Evolutionary conservation across 345 rosid species (phyloP).

Genomic region (Arabidopsis thaliana): TAIR10.1 NC_003076.8:18266001-18266500

Average conservation of each 20-base stretch:
- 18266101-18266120: not conserved
- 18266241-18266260: constrained; percentile 91
- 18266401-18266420: constrained; percentile 91
- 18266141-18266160: not conserved
- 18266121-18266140: not conserved
- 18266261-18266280: constrained; percentile 71
- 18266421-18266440: constrained; percentile 59
- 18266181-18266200: constrained; percentile 33
- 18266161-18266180: constrained; percentile 3
- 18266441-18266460: constrained; percentile 9
- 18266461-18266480: constrained; percentile 21
- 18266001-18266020: not conserved
- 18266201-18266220: constrained; percentile 90
- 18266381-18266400: constrained; percentile 87
- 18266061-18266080: not conserved
- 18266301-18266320: constrained; percentile 14
- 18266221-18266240: constrained; percentile 94
- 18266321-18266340: constrained; percentile 27
- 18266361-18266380: constrained; percentile 90
- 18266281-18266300: constrained; percentile 23
- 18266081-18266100: not conserved
- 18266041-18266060: not conserved
- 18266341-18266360: constrained; percentile 47
- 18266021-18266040: not conserved
- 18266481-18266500: constrained; percentile 46